A percentile compares a stretch with the other conserved stretches of the same genome.
These are phyloP conservation scores for Clausena lansium DNA, from an alignment of 345 rosid species.

Conservation along the genomic window DNA sequence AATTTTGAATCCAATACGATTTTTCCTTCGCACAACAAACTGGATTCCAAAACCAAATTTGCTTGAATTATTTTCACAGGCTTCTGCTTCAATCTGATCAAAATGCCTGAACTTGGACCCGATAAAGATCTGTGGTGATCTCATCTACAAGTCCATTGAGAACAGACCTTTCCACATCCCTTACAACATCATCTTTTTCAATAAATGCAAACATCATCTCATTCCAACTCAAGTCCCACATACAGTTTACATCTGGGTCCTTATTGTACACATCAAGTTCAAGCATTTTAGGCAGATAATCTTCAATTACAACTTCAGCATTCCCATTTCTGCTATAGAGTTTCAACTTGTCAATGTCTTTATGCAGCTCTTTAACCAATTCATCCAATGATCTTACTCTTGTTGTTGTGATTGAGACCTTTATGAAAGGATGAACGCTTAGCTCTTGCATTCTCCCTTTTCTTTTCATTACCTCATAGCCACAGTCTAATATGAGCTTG, in stretches of 20 bases:
- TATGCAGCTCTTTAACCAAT: constrained; percentile 54
- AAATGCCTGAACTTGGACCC: constrained; percentile 23
- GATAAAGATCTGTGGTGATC: constrained; percentile 53
- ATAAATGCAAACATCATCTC: constrained; percentile 35
- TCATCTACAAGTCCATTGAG: constrained; percentile 67
- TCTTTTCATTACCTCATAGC: constrained; percentile 78
- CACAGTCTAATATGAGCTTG: constrained; percentile 67
- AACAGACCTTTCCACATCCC: constrained; percentile 69
- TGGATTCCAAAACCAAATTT: neutral
- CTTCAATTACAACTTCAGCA: constrained; percentile 43
- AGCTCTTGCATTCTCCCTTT: constrained; percentile 76
- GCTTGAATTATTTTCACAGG: neutral
- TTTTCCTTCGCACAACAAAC: neutral
- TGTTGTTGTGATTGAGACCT: constrained; percentile 28
- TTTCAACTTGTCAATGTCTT: constrained; percentile 54
- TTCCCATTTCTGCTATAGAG: constrained; percentile 45
- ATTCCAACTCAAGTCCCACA: constrained; percentile 93
- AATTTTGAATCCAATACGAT: too few relatives aligned
- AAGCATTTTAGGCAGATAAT: constrained; percentile 60
- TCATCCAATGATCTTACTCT: constrained; percentile 52
- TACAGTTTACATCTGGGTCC: constrained; percentile 66
- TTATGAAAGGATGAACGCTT: constrained; percentile 59
- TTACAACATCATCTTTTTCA: constrained; percentile 68
- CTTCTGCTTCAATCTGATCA: neutral
- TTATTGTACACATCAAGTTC: constrained; percentile 52